Evolutionary conservation across 352 stramenopile species (phyloP).

Genomic region (Pythium chondricola): DNA sequence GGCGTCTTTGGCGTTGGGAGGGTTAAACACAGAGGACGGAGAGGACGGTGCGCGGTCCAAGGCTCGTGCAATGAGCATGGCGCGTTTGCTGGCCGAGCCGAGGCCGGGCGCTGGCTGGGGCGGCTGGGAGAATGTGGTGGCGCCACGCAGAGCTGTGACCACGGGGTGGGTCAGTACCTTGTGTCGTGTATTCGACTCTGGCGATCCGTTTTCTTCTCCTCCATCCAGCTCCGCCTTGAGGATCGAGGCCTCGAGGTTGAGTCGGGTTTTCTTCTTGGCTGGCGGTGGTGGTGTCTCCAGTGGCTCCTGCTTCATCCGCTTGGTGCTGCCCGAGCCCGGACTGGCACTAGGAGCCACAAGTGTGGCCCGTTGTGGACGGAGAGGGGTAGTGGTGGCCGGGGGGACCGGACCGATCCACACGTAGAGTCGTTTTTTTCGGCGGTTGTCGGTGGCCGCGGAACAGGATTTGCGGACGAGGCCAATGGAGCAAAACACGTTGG

Average conservation of each 20-base stretch:
- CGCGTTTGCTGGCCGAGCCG: neutral
- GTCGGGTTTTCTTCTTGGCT: slow-evolving; percentile 13
- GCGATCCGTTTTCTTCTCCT: neutral
- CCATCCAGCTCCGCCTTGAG: slow-evolving; percentile 13
- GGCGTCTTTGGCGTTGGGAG: slow-evolving; percentile 19
- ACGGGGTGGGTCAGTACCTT: slow-evolving; percentile 14
- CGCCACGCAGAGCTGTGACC: slow-evolving; percentile 7
- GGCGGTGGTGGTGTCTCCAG: slow-evolving; percentile 1
- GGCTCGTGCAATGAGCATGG: slow-evolving; percentile 10
- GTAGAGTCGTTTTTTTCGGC: slow-evolving; percentile 28
- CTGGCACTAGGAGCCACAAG: slow-evolving; percentile 12
- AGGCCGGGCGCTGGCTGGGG: neutral
- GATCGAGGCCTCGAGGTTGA: slow-evolving; percentile 20
- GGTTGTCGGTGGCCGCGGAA: slow-evolving; percentile 18
- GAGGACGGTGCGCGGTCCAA: slow-evolving; percentile 1
- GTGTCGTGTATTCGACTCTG: neutral
- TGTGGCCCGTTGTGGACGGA: slow-evolving; percentile 9
- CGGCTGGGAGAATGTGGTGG: neutral
- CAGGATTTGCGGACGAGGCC: slow-evolving; percentile 25
- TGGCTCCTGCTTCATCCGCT: slow-evolving; percentile 16
- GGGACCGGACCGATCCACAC: slow-evolving; percentile 23
- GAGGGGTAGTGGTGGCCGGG: slow-evolving; percentile 17
- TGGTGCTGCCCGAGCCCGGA: slow-evolving; percentile 12
- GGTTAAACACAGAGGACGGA: slow-evolving; percentile 15
- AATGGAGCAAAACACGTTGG: slow-evolving; percentile 34